Base-by-base conservation (phyloP, 2,329 filamentous ascomycete species). In the Fusarium nygamai region DNA sequence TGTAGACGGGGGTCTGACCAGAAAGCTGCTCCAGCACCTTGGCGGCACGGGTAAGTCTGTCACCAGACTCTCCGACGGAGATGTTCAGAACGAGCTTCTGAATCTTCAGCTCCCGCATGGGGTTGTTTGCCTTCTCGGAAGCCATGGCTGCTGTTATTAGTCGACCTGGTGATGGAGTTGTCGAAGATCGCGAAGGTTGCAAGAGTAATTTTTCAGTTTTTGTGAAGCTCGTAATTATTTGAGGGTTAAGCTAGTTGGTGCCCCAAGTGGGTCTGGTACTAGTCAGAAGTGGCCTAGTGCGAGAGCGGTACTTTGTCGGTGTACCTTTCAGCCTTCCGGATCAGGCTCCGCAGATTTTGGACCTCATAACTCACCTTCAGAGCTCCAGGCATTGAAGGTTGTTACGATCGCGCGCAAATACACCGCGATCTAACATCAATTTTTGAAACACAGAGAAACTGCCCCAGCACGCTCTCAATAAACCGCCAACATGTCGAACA, bases 1-100 rank as follows among this genome's bases (percentile, higher is more conserved):
- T 97, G 95, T 99, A 99, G 88, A 99, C 96, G 82, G 96, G 96
- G 82, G 96, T 98, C 91, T 99, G 96, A 95, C 96, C 96, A 88
- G 91, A 94, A 86, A 99, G 91, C 92, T 99, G 96, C 91, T 99
- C 96, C 82, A 99, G 92, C 92, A 99, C 96, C 92, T 99, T 99
- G 85, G 96, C 96, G 85, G 96, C 96, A 93, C 96, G 94, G 83
- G 96, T 99, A 86, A 99, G 93, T 92, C 96, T 97, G 90, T 99
- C 96, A 94, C 96, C 96, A 93, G 96, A 98, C 91, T 99, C 96
- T 89, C 96, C 96, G 83, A 99, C 96, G 82, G 94, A 98, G 89
- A 98, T 98, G 93, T 98, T 98, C 86, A 98, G 94, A 87, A 98
- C 95, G 87, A 98, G 94, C 91, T 98, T 98, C 90, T 97, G 94